Conservation (phyloP, 2,329 filamentous ascomycete species). For the Cladosporium colombiae region DNA sequence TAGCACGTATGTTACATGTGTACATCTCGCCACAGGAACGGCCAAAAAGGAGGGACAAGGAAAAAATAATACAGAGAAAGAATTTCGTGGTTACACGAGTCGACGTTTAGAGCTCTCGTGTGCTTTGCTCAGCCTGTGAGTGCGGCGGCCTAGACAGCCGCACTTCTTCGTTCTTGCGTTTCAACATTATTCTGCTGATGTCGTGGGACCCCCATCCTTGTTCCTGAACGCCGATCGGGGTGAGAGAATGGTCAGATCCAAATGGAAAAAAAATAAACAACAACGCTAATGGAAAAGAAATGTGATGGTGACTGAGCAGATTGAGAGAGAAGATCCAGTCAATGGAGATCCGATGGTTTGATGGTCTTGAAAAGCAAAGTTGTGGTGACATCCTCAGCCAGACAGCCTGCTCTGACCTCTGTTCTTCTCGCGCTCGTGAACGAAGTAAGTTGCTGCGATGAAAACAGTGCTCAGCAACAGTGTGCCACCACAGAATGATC, state of each 20-base stretch:
- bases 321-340: background rate
- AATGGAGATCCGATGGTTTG: background rate
- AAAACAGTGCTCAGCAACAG: conserved; percentile 29
- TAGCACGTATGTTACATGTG: background rate
- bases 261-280: background rate
- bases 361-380: background rate
- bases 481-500: conserved; percentile 36
- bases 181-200: conserved; percentile 6
- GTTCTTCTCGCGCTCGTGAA: conserved; percentile 14
- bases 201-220: background rate
- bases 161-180: background rate
- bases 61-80: background rate
- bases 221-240: background rate
- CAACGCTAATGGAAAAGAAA: background rate
- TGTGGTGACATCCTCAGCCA: background rate
- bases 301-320: background rate
- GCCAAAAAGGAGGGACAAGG: background rate
- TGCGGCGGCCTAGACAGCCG: background rate
- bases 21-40: background rate
- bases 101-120: background rate
- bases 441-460: conserved; percentile 29
- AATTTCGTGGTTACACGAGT: background rate
- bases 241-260: background rate
- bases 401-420: conserved; percentile 15
- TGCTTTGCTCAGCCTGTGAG: background rate